These are phyloP conservation scores for Fusarium cyanostomum DNA, from an alignment of 2,329 filamentous ascomycete species.

Conservation along the genomic window DNA sequence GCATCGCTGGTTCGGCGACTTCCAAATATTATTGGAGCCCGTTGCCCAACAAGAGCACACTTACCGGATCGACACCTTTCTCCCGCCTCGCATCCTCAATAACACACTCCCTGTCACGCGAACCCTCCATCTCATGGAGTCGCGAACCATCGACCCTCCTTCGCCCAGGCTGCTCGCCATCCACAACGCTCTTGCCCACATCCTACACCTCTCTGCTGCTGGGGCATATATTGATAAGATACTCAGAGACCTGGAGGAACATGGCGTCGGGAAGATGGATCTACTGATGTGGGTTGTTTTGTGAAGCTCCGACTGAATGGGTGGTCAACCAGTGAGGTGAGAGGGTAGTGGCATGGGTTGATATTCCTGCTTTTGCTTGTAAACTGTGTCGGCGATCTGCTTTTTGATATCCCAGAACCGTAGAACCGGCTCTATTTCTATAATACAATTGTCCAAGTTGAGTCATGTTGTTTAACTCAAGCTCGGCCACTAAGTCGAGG, in stretches of 20 bases:
- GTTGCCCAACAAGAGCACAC: constrained; percentile 41
- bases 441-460: no score
- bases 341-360: no score
- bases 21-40: constrained; percentile 33
- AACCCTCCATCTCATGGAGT: constrained; percentile 6
- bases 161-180: constrained; percentile 5
- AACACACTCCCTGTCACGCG: constrained; percentile 8
- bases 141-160: constrained; percentile 5
- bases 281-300: constrained; percentile 5
- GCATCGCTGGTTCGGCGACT: constrained; percentile 33
- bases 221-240: constrained; percentile 10
- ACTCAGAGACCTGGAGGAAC: not conserved
- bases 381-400: no score
- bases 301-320: not conserved
- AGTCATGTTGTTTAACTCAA: no score
- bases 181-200: constrained; percentile 8
- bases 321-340: constrained; percentile 1
- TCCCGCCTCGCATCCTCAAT: not conserved
- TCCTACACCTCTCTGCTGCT: constrained; percentile 14
- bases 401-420: no score
- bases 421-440: no score
- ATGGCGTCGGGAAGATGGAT: constrained; percentile 6
- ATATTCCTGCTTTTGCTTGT: no score
- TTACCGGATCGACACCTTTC: constrained; percentile 33
- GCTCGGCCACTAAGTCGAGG: no score